phyloP scores from a whole-genome alignment of 352 stramenopile species.

The Phytophthora macrochlamydospora region DNA sequence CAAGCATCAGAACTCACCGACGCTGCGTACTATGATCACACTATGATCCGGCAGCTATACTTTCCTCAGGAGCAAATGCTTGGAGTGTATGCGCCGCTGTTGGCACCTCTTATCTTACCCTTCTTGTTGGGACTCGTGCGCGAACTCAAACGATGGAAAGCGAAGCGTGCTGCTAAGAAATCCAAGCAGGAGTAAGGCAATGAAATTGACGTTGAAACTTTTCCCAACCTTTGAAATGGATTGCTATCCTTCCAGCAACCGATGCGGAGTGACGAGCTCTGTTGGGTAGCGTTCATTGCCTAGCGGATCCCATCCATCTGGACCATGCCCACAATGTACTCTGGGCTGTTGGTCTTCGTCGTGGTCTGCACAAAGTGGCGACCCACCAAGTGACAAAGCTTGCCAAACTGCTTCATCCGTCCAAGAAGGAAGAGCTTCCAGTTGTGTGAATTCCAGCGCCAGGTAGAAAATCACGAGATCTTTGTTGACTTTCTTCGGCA shows the following conservation, averaged over 20 bases:
- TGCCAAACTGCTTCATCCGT: conserved; percentile 13
- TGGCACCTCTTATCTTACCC: conserved; percentile 64
- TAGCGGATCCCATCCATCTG: conserved; percentile 2
- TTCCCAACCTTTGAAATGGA: neutral
- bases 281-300: conserved; percentile 23
- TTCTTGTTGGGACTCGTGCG: conserved; percentile 61
- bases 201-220: neutral
- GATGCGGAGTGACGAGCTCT: neutral
- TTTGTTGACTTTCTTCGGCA: conserved; percentile 16
- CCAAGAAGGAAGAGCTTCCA: conserved; percentile 30
- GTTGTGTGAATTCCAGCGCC: conserved; percentile 30
- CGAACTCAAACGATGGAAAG: conserved; percentile 55
- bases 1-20: conserved; percentile 56
- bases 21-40: conserved; percentile 69
- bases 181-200: conserved; percentile 22
- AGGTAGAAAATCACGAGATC: conserved; percentile 28
- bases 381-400: conserved; percentile 1
- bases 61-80: conserved; percentile 76
- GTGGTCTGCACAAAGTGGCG: neutral
- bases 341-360: neutral
- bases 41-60: conserved; percentile 77
- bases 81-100: conserved; percentile 64
- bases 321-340: neutral
- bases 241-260: neutral
- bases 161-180: conserved; percentile 39